phyloP scores from a whole-genome alignment of 2,329 filamentous ascomycete genomes.

The Lasiodiplodia gonubiensis region DNA sequence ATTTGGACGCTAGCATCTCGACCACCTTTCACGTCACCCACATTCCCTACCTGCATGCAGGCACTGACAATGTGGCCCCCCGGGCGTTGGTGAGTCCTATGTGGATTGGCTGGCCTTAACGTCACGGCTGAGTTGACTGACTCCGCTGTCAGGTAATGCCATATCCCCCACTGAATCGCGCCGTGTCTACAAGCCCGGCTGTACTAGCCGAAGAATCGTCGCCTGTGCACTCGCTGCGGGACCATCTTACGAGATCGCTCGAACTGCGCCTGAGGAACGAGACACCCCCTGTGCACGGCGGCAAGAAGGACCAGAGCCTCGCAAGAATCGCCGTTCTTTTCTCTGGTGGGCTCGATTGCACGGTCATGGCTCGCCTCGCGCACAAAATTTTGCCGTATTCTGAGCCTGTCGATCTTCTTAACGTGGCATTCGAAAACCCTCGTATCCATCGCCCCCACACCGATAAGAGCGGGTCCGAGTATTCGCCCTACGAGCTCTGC shows the following conservation, averaged over 20 bases:
- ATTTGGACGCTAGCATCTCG: constrained; percentile 49
- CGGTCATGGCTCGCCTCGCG: constrained; percentile 78
- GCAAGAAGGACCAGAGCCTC: constrained; percentile 26
- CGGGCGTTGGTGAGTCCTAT: constrained; percentile 10
- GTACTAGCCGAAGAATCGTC: constrained; percentile 19
- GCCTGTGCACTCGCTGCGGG: constrained; percentile 49
- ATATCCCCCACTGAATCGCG: constrained; percentile 17
- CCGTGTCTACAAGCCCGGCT: background rate
- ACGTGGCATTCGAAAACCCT: constrained; percentile 98
- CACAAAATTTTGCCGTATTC: constrained; percentile 74
- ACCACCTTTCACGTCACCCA: background rate
- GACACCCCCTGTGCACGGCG: background rate
- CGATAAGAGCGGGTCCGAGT: constrained; percentile 30
- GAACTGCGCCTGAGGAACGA: constrained; percentile 22
- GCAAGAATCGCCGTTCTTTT: constrained; percentile 80
- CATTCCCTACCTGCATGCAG: constrained; percentile 13
- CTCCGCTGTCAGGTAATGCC: constrained; percentile 9
- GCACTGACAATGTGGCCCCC: too few relatives aligned
- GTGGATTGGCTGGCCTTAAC: background rate
- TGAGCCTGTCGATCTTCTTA: constrained; percentile 83
- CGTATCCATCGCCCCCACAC: constrained; percentile 54
- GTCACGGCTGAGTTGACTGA: background rate
- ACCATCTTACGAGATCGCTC: constrained; percentile 23
- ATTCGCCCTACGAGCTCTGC: constrained; percentile 74
- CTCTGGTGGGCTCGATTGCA: constrained; percentile 93